Conservation (phyloP, 306 rosid species). For the Fagus sylvatica region DNA sequence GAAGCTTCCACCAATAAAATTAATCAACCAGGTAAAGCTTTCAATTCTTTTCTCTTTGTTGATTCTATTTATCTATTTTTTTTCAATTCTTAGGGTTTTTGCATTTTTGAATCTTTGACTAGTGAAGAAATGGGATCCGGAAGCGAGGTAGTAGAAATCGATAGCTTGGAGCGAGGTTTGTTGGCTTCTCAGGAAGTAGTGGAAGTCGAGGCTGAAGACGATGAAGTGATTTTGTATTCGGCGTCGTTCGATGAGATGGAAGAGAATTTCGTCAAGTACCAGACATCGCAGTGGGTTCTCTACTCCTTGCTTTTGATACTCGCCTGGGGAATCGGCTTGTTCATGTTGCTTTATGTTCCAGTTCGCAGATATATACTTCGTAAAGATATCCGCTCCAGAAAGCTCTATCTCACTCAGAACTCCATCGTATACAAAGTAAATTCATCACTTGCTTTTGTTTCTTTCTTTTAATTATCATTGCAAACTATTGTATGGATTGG, state of each 20-base stretch:
- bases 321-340: conserved; percentile 87
- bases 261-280: conserved; percentile 59
- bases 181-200: conserved; percentile 24
- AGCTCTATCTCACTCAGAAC: conserved; percentile 71
- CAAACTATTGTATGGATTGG: not conserved
- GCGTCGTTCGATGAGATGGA: conserved; percentile 85
- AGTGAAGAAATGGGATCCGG: conserved; percentile 37
- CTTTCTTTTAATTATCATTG: not conserved
- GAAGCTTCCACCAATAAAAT: too few species aligned
- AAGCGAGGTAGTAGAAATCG: conserved; percentile 63
- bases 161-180: conserved; percentile 60
- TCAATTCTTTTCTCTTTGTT: too few species aligned
- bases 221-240: conserved; percentile 51
- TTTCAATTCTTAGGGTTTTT: too few species aligned
- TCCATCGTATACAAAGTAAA: conserved; percentile 76
- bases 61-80: too few species aligned
- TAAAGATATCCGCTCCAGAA: conserved; percentile 70
- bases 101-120: too few species aligned
- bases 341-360: conserved; percentile 81
- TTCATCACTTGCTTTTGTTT: not conserved
- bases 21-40: too few species aligned
- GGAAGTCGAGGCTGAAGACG: conserved; percentile 31
- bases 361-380: conserved; percentile 65
- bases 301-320: conserved; percentile 66
- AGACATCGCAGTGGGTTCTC: conserved; percentile 73